These are phyloP conservation scores for Colletotrichum phormii DNA, from an alignment of 2,329 filamentous ascomycete genomes.

Conservation along the genomic window DNA sequence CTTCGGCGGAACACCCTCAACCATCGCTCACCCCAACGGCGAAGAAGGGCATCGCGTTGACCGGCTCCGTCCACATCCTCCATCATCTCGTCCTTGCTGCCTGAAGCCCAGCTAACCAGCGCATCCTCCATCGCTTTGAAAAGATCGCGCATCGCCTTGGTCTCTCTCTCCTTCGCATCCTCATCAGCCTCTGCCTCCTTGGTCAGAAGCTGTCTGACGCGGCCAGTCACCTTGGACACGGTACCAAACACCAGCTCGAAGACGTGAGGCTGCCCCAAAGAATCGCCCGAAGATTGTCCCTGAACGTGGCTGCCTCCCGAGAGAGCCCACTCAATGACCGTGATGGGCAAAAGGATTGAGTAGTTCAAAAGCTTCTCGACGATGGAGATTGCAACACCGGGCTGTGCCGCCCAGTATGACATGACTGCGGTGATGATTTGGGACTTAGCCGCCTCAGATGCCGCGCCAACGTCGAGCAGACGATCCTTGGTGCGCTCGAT, in stretches of 20 bases:
- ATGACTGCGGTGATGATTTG: conserved; percentile 94
- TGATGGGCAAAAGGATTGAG: conserved; percentile 87
- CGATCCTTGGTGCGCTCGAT: conserved; percentile 95
- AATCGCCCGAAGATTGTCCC: conserved; percentile 67
- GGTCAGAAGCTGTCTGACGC: conserved; percentile 81
- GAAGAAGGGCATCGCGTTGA: conserved; percentile 73
- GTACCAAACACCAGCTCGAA: conserved; percentile 94
- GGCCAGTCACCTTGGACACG: conserved; percentile 88
- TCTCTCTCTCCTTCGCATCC: conserved; percentile 76
- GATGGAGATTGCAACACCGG: conserved; percentile 90
- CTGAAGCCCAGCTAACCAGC: conserved; percentile 77
- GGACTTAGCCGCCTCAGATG: conserved; percentile 79
- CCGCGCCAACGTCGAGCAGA: conserved; percentile 80
- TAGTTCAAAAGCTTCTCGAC: conserved; percentile 98
- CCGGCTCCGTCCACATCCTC: conserved; percentile 72
- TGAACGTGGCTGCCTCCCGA: conserved; percentile 64
- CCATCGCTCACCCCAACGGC: conserved; percentile 88
- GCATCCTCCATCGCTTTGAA: conserved; percentile 86
- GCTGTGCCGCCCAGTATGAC: conserved; percentile 92
- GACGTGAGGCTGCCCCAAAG: conserved; percentile 79
- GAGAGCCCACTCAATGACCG: conserved; percentile 91
- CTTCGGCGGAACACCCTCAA: conserved; percentile 85
- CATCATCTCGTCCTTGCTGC: conserved; percentile 80
- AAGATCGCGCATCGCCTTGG: conserved; percentile 79
- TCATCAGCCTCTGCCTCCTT: conserved; percentile 62